Evolutionary conservation across 306 rosid genomes (phyloP), one percentile per base, ranked within the genome.

Genomic region (Quercus ilex): DNA sequence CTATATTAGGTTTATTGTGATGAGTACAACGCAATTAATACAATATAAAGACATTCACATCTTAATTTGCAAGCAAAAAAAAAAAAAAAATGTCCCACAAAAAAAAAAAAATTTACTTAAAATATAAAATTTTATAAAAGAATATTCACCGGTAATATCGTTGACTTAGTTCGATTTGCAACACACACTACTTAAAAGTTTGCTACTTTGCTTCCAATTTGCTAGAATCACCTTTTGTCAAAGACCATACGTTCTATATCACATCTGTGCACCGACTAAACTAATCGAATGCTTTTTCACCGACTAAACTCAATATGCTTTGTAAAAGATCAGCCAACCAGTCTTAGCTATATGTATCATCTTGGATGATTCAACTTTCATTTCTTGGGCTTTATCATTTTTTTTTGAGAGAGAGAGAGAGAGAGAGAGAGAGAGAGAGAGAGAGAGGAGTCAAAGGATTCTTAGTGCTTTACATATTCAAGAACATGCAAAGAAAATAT

Each of bases 311-410:
- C 64, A 55, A 74, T 67, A 41, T 18, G 14, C 38, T 55, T 74
- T 43, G 70, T 67, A 23, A 69, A 51, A 65, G 25, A 49, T 71
- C 74, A 63, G 11, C 79, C 79, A 80, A 28, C 63, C 71, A 56
- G 46, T 41, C 46, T 41, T 41, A 41, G 11, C 70, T 28, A 49
- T 41, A 41, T 11, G 52, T 4, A 41, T 67, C 71, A 74, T 49
- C 60, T 75, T 23, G 46, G 46, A 41, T 15, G 25, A 46, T 74
- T 73, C 56, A 65, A 5, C 75, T 49, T 69, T 69, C 30, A 20
- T 69, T 81, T 69, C 77, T 58, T 68, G n/a, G 19, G 65, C 67
- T 53, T 65, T 31, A 67, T 67, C 74, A 67, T 77, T 55, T 53
- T 23, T 5, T 30, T 12, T 15, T n/a, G 14, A 20, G 4, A 35